phyloP scores from a whole-genome alignment of 345 rosid species.

The Eucalyptus tenuipes region DNA sequence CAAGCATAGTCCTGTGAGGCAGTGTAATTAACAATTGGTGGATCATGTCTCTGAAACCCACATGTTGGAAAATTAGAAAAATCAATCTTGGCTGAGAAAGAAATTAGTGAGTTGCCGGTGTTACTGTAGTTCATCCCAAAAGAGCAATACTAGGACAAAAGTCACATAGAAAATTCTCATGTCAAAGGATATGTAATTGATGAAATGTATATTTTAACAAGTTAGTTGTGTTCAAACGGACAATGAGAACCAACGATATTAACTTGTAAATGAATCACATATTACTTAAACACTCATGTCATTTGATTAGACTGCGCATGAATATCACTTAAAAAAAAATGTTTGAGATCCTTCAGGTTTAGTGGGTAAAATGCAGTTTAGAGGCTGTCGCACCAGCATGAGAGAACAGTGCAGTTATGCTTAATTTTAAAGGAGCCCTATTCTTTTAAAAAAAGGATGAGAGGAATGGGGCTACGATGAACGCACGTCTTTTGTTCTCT shows the following conservation, averaged over 20 bases:
- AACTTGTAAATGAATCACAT: not conserved
- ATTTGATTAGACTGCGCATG: not conserved
- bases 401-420: not conserved
- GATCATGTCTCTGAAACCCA: not conserved
- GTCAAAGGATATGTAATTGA: not conserved
- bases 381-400: not conserved
- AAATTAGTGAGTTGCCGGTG: not conserved
- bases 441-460: not conserved
- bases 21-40: not conserved
- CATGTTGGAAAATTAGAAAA: not conserved
- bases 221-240: not conserved
- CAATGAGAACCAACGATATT: not conserved
- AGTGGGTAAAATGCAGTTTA: not conserved
- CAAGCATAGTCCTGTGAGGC: not conserved
- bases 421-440: not conserved
- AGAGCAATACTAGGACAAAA: not conserved
- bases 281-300: rapidly evolving
- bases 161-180: not conserved
- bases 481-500: not conserved
- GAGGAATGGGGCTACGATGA: not conserved
- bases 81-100: not conserved
- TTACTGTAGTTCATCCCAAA: not conserved
- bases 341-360: not conserved
- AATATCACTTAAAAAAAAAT: too few relatives aligned
- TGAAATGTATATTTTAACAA: not conserved